Base-by-base conservation (phyloP, 768 basidiomycete species). In the Amanita fuliginea region DNA sequence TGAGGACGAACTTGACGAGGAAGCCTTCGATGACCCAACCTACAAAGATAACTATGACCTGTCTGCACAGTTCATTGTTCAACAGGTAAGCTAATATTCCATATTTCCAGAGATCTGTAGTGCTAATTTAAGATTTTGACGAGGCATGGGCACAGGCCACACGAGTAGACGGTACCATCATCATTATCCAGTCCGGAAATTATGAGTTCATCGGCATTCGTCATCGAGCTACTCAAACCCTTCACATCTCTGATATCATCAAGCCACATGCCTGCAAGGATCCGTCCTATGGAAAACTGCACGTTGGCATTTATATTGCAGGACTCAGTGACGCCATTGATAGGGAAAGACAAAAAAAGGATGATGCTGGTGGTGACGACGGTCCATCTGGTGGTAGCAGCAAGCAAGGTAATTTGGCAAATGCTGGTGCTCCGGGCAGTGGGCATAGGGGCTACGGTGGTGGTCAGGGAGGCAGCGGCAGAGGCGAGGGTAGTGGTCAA, bases 121-220 rank as follows among this genome's bases (percentile, higher is more conserved):
- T 22, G 30, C 43, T 45, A 16, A 45, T 45, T 45, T 45, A 1
- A 45, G 39, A 49, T 53, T 34, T 49, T 16, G 30, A 30, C 43
- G 24, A 58, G 57, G 51, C 44, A 39, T 58, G 57, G 57, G 53
- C 53, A 2, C 40, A 58, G 46, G 55, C 57, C 35, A 46, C 44
- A n/a, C 19, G 28, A 22, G 37, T 44, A 18, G 53, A 57, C n/a
- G 26, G 26, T 26, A 4, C 26, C 26, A 26, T 26, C 26, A 26
- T 26, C 6, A 6, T 26, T 7, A 3, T 26, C 6, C 26, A 26
- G 26, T 26, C 26, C 6, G 26, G 26, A 3, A 26, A 26, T 26
- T 6, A 26, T 6, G 26, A 26, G 26, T 26, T 26, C 26, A 26
- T 26, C 6, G 26, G 26, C 26, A 26, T 26, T 26, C 26, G 26